Conservation (phyloP, 495 filamentous ascomycete genomes). For the Platismatia glauca region DNA sequence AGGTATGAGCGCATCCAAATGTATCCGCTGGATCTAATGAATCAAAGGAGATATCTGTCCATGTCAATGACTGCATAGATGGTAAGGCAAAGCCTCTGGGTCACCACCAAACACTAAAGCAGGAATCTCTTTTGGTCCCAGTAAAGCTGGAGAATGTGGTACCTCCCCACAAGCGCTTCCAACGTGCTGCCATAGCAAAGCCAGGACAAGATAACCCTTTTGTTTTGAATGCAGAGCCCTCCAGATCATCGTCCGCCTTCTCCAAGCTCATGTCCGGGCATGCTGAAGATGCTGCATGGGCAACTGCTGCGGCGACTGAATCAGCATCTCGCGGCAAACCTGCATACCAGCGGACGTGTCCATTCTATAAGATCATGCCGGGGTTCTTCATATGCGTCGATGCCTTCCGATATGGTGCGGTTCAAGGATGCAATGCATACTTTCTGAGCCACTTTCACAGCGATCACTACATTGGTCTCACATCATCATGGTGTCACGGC, state of each 20-base stretch:
- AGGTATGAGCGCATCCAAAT: constrained; percentile 32
- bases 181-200: constrained; percentile 58
- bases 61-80: constrained; percentile 93
- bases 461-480: constrained; percentile 92
- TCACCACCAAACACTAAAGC: not conserved
- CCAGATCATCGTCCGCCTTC: constrained; percentile 58
- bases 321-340: constrained; percentile 74
- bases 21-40: constrained; percentile 14
- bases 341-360: constrained; percentile 81
- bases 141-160: constrained; percentile 24
- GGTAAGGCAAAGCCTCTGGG: constrained; percentile 52
- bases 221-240: constrained; percentile 34
- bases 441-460: constrained; percentile 98
- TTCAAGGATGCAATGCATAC: constrained; percentile 87
- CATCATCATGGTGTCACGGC: constrained; percentile 80
- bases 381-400: constrained; percentile 89
- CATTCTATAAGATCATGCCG: constrained; percentile 96
- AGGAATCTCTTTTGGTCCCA: constrained; percentile 13
- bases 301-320: constrained; percentile 72
- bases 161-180: constrained; percentile 45
- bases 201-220: constrained; percentile 74
- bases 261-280: constrained; percentile 85
- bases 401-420: constrained; percentile 89
- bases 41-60: constrained; percentile 46
- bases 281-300: constrained; percentile 86